A percentile compares a stretch with the other conserved stretches of the same genome.
phyloP scores from a whole-genome alignment of 352 stramenopile species.

The Globisporangium mamillatum region DNA sequence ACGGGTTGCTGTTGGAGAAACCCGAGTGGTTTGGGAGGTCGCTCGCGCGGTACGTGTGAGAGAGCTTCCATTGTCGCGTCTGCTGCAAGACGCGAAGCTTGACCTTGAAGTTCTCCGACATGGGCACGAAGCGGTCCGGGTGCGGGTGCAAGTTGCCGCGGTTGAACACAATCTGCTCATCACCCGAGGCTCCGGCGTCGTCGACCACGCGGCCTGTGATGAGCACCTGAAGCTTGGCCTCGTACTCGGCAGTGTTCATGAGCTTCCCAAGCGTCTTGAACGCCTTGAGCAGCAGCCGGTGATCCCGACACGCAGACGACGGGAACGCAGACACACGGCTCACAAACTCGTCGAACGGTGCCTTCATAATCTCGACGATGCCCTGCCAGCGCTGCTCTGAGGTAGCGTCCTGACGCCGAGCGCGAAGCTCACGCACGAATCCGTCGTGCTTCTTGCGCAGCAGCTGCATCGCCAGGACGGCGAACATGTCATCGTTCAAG shows the following conservation, averaged over 20 bases:
- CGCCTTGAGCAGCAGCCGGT: constrained; percentile 53
- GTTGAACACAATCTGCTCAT: constrained; percentile 53
- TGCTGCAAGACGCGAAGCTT: constrained; percentile 30
- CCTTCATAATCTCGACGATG: constrained; percentile 29
- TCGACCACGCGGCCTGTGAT: constrained; percentile 39
- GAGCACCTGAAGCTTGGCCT: constrained; percentile 47
- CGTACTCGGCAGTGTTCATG: constrained; percentile 29
- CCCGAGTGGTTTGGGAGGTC: constrained; percentile 35
- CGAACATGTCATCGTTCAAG: constrained; percentile 27
- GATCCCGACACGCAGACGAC: constrained; percentile 26
- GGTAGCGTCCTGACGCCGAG: constrained; percentile 31
- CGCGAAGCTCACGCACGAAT: constrained; percentile 43
- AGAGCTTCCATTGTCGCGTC: constrained; percentile 30
- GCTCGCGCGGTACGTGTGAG: constrained; percentile 44
- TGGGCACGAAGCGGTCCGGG: constrained; percentile 38
- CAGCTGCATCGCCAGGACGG: constrained; percentile 33
- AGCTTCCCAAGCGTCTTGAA: constrained; percentile 32
- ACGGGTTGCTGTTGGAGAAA: constrained; percentile 47
- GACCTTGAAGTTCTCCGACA: constrained; percentile 35
- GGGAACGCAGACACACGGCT: constrained; percentile 17
- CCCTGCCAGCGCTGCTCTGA: constrained; percentile 40
- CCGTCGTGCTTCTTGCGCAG: constrained; percentile 52
- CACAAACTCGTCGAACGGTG: constrained; percentile 31
- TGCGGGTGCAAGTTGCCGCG: constrained; percentile 57
- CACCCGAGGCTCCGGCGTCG: background rate